phyloP scores from a whole-genome alignment of 208 protist genomes.

The Sergeia podlipaevii region DNA sequence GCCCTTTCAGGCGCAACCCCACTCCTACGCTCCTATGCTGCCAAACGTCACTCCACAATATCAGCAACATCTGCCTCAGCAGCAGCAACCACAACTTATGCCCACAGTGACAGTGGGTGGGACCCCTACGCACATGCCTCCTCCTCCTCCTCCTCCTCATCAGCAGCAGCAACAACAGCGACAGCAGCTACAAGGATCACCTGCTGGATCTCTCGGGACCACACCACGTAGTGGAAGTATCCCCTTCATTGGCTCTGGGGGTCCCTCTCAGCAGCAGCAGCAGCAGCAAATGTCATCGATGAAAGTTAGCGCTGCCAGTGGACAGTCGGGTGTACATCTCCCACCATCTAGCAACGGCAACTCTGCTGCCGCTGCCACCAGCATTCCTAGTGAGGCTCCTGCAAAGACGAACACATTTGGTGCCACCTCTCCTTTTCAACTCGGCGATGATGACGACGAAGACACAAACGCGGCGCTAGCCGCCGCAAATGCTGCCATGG shows the following conservation, averaged over 20 bases:
- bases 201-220: not conserved
- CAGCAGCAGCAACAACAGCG: constrained; percentile 18
- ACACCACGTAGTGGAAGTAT: no score
- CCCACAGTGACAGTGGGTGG: constrained; percentile 4
- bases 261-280: not conserved
- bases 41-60: no score
- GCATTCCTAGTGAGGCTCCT: no score
- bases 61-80: constrained; percentile 2
- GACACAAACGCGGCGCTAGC: constrained; percentile 2
- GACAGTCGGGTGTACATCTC: no score
- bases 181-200: not conserved
- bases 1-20: not conserved
- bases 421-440: no score
- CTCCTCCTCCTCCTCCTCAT: no score
- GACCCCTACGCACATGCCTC: not conserved
- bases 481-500: constrained; percentile 9
- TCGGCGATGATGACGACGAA: constrained; percentile 9
- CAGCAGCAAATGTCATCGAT: not conserved
- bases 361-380: no score
- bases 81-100: not conserved
- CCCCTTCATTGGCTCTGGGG: not conserved
- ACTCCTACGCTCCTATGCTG: no score
- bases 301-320: no score
- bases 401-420: no score
- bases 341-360: no score